A percentile compares a stretch with the other conserved stretches of the same genome.
These are phyloP conservation scores for Paulinella micropora DNA, from an alignment of 78 protist species.

Conservation along the genomic window DNA sequence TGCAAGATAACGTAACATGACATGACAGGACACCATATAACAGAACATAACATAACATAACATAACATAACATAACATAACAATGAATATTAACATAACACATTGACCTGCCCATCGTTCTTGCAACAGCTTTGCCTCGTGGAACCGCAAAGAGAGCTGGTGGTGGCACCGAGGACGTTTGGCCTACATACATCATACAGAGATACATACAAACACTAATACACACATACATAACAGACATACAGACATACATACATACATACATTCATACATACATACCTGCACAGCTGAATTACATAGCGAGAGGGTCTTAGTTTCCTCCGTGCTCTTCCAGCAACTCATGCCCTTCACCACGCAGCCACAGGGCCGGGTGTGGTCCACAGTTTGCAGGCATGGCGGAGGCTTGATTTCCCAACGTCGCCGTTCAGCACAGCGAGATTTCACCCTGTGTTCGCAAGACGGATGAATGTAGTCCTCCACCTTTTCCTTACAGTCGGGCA, in stretches of 20 bases:
- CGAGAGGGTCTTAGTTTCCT: too few relatives aligned
- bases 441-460: not conserved
- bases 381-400: not conserved
- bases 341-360: not conserved
- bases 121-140: not conserved
- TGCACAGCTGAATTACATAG: too few relatives aligned
- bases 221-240: not conserved
- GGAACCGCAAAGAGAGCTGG: not conserved
- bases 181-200: not conserved
- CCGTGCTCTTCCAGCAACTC: too few relatives aligned
- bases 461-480: not conserved
- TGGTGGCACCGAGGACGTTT: not conserved
- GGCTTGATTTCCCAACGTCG: not conserved
- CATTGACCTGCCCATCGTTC: too few relatives aligned
- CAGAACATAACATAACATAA: too few relatives aligned
- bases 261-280: too few relatives aligned
- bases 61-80: too few relatives aligned
- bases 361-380: not conserved
- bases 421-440: not conserved
- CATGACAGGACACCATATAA: too few relatives aligned
- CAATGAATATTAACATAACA: too few relatives aligned
- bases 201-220: not conserved
- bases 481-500: not conserved
- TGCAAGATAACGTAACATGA: too few relatives aligned
- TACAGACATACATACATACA: too few relatives aligned